Percentiles rank a stretch among this genome's conserved stretches.
Evolutionary conservation across 2,329 filamentous ascomycete species (phyloP).

Genomic region (Clarireedia monteithiana): DNA sequence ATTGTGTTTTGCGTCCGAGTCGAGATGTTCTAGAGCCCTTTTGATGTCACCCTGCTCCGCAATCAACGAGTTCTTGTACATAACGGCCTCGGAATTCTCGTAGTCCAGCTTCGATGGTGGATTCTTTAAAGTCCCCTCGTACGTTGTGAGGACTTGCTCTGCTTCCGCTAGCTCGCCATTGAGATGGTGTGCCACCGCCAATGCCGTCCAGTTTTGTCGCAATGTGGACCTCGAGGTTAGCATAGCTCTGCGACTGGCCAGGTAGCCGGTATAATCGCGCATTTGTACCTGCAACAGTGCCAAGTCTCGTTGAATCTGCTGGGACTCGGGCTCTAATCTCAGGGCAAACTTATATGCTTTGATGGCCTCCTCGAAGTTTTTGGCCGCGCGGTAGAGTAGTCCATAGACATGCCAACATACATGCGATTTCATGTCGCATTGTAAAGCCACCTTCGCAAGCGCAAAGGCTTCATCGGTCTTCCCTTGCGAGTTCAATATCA

Average conservation of each 20-base stretch:
- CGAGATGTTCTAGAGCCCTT: conserved; percentile 78
- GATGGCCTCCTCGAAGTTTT: conserved; percentile 98
- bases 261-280: conserved; percentile 89
- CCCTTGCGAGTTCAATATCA: conserved; percentile 89
- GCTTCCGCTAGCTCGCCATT: conserved; percentile 79
- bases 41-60: conserved; percentile 79
- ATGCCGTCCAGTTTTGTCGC: conserved; percentile 94
- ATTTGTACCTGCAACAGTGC: conserved; percentile 93
- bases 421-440: conserved; percentile 97
- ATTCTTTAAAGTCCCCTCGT: conserved; percentile 85
- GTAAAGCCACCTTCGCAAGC: conserved; percentile 84
- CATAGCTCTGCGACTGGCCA: conserved; percentile 83
- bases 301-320: conserved; percentile 89
- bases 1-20: conserved; percentile 66
- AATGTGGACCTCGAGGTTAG: conserved; percentile 73
- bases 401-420: conserved; percentile 99
- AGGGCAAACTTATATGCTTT: conserved; percentile 98
- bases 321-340: conserved; percentile 84
- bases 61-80: conserved; percentile 96
- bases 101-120: conserved; percentile 70
- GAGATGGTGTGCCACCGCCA: conserved; percentile 88
- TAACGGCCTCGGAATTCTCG: conserved; percentile 85
- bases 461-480: conserved; percentile 92
- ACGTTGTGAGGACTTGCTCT: conserved; percentile 84
- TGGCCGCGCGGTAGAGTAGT: conserved; percentile 81